A percentile compares a stretch with the other conserved stretches of the same genome.
phyloP scores from a whole-genome alignment of 1,139 yeast species.

The Sugiyamaella neomexicana region DNA sequence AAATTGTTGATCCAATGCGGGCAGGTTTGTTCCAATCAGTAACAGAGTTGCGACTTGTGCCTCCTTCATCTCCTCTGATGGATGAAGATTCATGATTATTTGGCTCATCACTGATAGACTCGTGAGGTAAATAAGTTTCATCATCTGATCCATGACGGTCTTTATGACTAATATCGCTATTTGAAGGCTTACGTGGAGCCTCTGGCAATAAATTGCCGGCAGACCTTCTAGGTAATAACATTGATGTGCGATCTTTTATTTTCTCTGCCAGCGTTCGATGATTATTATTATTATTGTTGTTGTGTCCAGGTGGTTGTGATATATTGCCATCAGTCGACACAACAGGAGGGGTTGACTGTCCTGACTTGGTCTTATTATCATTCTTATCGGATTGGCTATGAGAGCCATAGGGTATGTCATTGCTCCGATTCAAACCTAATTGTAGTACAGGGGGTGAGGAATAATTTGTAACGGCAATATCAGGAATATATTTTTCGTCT shows the following conservation, averaged over 20 bases:
- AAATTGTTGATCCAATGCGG: background rate
- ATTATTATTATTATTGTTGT: background rate
- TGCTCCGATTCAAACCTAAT: background rate
- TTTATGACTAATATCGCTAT: background rate
- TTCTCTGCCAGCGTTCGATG: slow-evolving; percentile 3
- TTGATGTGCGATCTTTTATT: slow-evolving; percentile 16
- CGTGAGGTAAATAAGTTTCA: background rate
- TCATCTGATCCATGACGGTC: background rate
- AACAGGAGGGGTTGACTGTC: too few species aligned
- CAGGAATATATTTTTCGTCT: background rate
- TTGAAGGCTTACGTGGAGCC: background rate
- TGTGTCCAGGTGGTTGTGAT: background rate
- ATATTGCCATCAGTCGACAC: background rate
- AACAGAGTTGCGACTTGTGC: slow-evolving; percentile 1
- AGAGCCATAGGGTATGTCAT: background rate
- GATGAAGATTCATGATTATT: background rate
- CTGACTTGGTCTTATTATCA: background rate
- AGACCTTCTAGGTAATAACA: slow-evolving; percentile 12
- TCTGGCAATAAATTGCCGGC: slow-evolving; percentile 6
- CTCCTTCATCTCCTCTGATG: background rate
- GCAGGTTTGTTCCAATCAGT: slow-evolving; percentile 1
- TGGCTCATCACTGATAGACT: background rate
- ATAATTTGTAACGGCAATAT: background rate
- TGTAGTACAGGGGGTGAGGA: slow-evolving; percentile 5
- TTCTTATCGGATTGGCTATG: background rate